Conservation (phyloP, 2,329 filamentous ascomycete genomes). For the Spiromastix sp. region DNA sequence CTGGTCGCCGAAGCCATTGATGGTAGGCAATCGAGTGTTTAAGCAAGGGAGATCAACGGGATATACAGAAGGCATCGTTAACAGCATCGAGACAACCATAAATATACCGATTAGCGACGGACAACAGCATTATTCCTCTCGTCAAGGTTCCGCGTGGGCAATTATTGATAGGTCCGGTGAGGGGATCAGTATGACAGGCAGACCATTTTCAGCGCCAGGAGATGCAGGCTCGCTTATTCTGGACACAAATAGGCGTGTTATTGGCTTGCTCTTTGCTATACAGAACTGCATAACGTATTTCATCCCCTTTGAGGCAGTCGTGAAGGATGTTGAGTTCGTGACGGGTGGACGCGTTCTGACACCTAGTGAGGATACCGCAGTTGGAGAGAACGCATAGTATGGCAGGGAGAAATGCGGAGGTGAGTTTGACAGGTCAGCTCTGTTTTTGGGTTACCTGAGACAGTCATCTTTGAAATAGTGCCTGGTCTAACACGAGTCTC, state of each 20-base stretch:
- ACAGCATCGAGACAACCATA: neutral
- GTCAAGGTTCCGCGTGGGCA: neutral
- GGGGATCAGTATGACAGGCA: neutral
- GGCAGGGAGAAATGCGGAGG: too few species aligned
- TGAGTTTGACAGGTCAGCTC: too few species aligned
- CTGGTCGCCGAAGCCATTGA: neutral
- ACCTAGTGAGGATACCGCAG: neutral
- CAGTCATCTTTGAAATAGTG: too few species aligned
- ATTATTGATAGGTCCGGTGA: neutral
- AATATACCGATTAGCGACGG: neutral
- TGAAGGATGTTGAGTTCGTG: neutral
- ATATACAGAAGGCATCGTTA: neutral
- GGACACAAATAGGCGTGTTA: neutral
- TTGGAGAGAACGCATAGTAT: neutral
- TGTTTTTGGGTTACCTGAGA: too few species aligned
- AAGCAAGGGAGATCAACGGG: neutral
- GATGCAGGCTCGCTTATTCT: neutral
- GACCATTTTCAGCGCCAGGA: neutral
- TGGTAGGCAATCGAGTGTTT: neutral
- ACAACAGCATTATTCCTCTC: neutral
- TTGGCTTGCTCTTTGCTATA: neutral
- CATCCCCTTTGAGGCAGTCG: neutral
- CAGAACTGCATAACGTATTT: neutral
- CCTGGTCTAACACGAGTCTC: too few species aligned
- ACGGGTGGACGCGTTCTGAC: neutral